Conservation (phyloP, 2,329 filamentous ascomycete species). For the Alternaria consortialis region DNA sequence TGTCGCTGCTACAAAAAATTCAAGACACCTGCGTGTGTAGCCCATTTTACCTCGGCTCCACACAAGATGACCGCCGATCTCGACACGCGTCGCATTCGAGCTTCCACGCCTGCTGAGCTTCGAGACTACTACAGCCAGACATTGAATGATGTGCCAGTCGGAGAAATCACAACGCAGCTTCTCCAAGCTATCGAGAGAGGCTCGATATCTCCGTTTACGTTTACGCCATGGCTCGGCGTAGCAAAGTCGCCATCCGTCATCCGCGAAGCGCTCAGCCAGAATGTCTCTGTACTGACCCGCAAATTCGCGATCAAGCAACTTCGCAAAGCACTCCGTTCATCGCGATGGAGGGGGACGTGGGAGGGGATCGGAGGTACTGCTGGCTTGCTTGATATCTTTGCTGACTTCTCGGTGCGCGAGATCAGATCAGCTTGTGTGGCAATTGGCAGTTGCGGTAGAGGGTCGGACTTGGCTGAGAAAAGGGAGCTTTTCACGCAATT, state of each 20-base stretch:
- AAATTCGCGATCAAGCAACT: conserved; percentile 30
- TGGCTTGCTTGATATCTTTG: conserved; percentile 37
- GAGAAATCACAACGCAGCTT: conserved; percentile 15
- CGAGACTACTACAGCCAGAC: conserved; percentile 17
- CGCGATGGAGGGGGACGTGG: conserved; percentile 38
- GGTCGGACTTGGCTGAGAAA: conserved; percentile 25
- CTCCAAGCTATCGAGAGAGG: conserved; percentile 23
- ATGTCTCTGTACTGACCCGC: conserved; percentile 33
- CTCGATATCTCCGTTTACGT: conserved; percentile 29
- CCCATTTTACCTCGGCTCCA: neutral
- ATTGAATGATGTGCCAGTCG: neutral
- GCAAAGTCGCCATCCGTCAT: conserved; percentile 28
- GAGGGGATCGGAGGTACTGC: conserved; percentile 35
- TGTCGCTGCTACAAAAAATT: neutral
- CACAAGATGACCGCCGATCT: conserved; percentile 7
- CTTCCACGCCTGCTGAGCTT: conserved; percentile 9
- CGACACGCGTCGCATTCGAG: conserved; percentile 18
- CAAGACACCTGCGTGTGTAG: neutral
- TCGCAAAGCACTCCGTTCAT: conserved; percentile 22
- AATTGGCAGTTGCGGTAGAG: conserved; percentile 25
- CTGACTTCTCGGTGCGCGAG: conserved; percentile 37
- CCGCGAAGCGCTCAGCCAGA: conserved; percentile 31
- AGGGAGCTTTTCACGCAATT: conserved; percentile 29
- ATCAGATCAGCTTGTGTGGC: conserved; percentile 28
- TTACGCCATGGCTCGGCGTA: conserved; percentile 39